phyloP scores from a whole-genome alignment of 2,329 filamentous ascomycete species.

The Hypoxylon sp. region DNA sequence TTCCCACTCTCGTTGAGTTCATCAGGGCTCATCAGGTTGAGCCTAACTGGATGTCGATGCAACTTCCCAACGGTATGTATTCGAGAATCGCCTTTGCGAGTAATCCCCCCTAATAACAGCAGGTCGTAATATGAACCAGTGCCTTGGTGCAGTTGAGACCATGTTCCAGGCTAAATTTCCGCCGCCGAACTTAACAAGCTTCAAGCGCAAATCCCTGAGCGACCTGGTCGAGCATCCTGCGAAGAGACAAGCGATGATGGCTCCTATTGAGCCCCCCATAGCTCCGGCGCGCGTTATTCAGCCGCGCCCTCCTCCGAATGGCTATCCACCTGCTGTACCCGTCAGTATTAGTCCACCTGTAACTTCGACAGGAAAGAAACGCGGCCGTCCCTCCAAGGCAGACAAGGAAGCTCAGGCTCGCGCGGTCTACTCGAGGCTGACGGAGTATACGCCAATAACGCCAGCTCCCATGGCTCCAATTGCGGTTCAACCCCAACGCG shows the following conservation, averaged over 20 bases:
- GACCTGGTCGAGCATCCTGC: constrained; percentile 54
- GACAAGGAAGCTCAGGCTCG: constrained; percentile 60
- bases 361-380: constrained; percentile 57
- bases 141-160: constrained; percentile 59
- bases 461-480: constrained; percentile 50
- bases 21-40: constrained; percentile 60
- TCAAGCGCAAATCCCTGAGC: constrained; percentile 58
- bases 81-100: constrained; percentile 33
- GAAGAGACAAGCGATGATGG: constrained; percentile 55
- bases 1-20: constrained; percentile 63
- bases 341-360: constrained; percentile 45
- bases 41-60: constrained; percentile 65
- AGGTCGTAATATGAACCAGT: constrained; percentile 66
- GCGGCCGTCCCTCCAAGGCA: constrained; percentile 63
- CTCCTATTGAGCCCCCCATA: constrained; percentile 49
- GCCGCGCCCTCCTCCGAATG: constrained; percentile 53
- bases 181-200: constrained; percentile 49
- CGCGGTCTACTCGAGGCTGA: constrained; percentile 50
- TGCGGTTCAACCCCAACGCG: constrained; percentile 49
- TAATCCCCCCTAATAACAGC: constrained; percentile 46
- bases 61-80: constrained; percentile 62
- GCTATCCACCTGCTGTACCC: constrained; percentile 46
- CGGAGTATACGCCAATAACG: constrained; percentile 54
- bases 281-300: constrained; percentile 52
- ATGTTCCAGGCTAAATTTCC: constrained; percentile 57